Base-by-base conservation (phyloP, 306 rosid species). In the Cajanus cajan region DNA sequence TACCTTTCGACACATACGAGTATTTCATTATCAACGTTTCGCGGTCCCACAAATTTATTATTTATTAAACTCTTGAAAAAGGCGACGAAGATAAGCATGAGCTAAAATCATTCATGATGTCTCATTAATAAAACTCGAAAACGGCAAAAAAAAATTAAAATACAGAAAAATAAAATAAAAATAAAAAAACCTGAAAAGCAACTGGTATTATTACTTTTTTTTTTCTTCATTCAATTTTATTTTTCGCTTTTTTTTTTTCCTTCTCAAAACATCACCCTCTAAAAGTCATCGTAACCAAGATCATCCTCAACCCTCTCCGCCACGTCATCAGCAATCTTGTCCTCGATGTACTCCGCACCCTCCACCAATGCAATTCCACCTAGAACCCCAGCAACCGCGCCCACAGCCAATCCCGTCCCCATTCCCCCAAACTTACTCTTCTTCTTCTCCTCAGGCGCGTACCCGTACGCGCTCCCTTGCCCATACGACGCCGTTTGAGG, bases 391-490 rank as follows among this genome's bases (percentile, higher is more conserved):
- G 86, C 97, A 0, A 80, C 90, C 5, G 98, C 97, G 0, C 98
- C 98, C 82, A 94, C 90, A 48, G 98, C 98, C 88, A 94, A 68
- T 80, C 98, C 96, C 3, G 97, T 87, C 57, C 98, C 98, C 97
- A 94, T 90, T 4, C 97, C 94, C 0, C 92, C 98, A 68, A 82
- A 94, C 84, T 92, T 89, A 22, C 93, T 89, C 82, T 88, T 90
- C 88, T 92, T 89, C 72, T 90, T 84, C 86, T 89, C 88, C 75
- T 65, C 74, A 0, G 71, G 2, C 31, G 62, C 71, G 31, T 69
- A 66, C 8, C 87, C 90, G 21, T 86, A 89, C 3, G 8, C 45
- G 7, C 82, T 61, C 22, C 73, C 58, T 14, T 73, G 81, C 6
- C 84, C 87, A 80, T 86, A 88, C 69, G 85, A 59, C 68, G 81